phyloP scores from a whole-genome alignment of 768 basidiomycete genomes.

The Nevesoporus exiguus region DNA sequence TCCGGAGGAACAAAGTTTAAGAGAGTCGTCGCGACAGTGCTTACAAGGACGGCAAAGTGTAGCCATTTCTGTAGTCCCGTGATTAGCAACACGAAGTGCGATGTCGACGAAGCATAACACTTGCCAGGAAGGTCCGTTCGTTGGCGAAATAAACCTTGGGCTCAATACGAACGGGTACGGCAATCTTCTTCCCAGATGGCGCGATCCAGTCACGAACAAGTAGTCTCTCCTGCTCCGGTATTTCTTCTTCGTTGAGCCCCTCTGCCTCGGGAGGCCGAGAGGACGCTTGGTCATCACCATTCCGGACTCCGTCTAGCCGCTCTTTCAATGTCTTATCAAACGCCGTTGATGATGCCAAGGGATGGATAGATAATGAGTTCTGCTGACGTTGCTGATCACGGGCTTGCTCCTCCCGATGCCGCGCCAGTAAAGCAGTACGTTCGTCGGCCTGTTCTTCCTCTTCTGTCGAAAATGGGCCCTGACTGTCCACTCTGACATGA shows the following conservation, averaged over 20 bases:
- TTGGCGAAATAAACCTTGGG: conserved; percentile 98
- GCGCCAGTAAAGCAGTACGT: conserved; percentile 38
- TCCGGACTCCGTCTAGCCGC: conserved; percentile 44
- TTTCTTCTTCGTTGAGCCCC: conserved; percentile 37
- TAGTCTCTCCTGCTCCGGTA: conserved; percentile 49
- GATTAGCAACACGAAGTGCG: not conserved
- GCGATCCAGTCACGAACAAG: conserved; percentile 71
- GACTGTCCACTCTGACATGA: conserved; percentile 4
- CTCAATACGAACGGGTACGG: conserved; percentile 93
- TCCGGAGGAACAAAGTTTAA: conserved; percentile 79
- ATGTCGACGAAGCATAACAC: conserved; percentile 29
- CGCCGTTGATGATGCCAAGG: conserved; percentile 74
- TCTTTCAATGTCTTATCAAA: conserved; percentile 84
- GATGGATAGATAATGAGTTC: conserved; percentile 67
- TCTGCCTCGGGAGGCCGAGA: conserved; percentile 25
- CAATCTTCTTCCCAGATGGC: conserved; percentile 82
- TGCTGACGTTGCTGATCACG: conserved; percentile 17
- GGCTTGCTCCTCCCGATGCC: conserved; percentile 22
- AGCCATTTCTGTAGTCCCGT: conserved; percentile 70
- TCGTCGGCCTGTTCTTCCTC: conserved; percentile 32
- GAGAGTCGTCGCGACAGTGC: conserved; percentile 84
- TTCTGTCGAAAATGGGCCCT: conserved; percentile 17
- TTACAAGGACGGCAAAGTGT: conserved; percentile 81
- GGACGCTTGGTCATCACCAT: conserved; percentile 19
- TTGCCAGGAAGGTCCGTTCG: conserved; percentile 89